A percentile compares a stretch with the other conserved stretches of the same genome.
Evolutionary conservation across 495 filamentous ascomycete genomes (phyloP).

Genomic region (Aspergillus wentii): DNA sequence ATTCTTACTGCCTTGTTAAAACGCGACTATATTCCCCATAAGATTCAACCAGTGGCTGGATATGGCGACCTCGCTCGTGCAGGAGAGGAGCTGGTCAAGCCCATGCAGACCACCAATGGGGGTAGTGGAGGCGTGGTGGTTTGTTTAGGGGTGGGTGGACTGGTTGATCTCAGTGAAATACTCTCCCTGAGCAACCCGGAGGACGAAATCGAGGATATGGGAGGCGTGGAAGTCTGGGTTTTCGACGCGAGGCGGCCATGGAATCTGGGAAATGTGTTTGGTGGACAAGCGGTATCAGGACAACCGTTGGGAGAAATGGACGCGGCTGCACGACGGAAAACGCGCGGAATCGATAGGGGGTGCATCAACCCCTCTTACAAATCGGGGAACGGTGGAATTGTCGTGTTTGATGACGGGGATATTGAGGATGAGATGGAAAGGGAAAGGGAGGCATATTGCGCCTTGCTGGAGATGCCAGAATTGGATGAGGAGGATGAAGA

Average conservation of each 20-base stretch:
- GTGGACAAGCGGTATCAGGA: conserved; percentile 51
- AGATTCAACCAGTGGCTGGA: conserved; percentile 89
- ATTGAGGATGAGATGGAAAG: conserved; percentile 77
- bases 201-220: conserved; percentile 56
- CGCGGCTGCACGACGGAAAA: conserved; percentile 47
- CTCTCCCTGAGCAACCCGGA: conserved; percentile 56
- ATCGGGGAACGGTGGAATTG: conserved; percentile 74
- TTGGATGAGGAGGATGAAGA: conserved; percentile 63
- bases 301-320: conserved; percentile 42
- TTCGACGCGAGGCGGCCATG: conserved; percentile 88
- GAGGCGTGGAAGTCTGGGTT: conserved; percentile 87
- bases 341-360: conserved; percentile 54
- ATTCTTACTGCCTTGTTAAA: conserved; percentile 88
- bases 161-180: conserved; percentile 76
- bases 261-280: conserved; percentile 93
- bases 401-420: conserved; percentile 95
- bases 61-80: conserved; percentile 83
- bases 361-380: conserved; percentile 65
- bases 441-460: conserved; percentile 78
- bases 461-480: conserved; percentile 83
- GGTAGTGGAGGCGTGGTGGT: conserved; percentile 83
- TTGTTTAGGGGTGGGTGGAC: conserved; percentile 86
- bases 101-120: conserved; percentile 76
- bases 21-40: conserved; percentile 97
- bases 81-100: conserved; percentile 68